phyloP scores from a whole-genome alignment of 331 rosid genomes.

The Prunus yedoensis region DNA sequence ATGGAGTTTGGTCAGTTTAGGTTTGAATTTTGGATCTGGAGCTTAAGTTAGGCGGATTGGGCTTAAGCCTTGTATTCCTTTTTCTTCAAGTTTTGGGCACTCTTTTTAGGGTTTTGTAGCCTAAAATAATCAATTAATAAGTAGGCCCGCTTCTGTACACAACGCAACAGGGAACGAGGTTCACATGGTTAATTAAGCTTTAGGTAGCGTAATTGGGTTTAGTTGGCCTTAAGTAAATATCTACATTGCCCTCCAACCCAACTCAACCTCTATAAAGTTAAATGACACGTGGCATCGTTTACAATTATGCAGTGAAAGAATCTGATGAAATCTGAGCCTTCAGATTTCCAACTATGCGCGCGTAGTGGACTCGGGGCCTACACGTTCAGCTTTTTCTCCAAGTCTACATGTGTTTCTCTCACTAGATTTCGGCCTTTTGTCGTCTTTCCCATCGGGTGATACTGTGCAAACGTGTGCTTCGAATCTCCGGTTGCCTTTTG shows the following conservation, averaged over 20 bases:
- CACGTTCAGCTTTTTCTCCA: neutral
- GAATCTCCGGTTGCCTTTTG: neutral
- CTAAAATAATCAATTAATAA: neutral
- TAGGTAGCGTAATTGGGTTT: neutral
- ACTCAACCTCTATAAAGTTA: neutral
- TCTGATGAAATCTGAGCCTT: neutral
- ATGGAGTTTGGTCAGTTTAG: too few relatives aligned
- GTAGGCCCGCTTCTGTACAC: neutral
- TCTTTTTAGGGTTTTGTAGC: neutral
- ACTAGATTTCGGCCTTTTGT: neutral
- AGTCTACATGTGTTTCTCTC: neutral
- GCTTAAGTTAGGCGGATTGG: neutral
- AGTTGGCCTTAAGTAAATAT: neutral
- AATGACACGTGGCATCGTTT: neutral
- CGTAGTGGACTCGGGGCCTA: too few relatives aligned
- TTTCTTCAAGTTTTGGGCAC: neutral
- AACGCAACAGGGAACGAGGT: too few relatives aligned
- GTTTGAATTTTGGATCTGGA: neutral
- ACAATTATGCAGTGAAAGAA: neutral
- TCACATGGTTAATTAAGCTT: neutral
- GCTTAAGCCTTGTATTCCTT: neutral
- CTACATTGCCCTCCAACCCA: neutral
- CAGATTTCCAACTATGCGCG: neutral
- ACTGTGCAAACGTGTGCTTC: constrained; percentile 11
- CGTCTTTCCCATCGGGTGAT: neutral